Evolutionary conservation across 2,329 filamentous ascomycete genomes (phyloP), one percentile per base, ranked within the genome.

Genomic region (Dactylellina haptotyla): DNA sequence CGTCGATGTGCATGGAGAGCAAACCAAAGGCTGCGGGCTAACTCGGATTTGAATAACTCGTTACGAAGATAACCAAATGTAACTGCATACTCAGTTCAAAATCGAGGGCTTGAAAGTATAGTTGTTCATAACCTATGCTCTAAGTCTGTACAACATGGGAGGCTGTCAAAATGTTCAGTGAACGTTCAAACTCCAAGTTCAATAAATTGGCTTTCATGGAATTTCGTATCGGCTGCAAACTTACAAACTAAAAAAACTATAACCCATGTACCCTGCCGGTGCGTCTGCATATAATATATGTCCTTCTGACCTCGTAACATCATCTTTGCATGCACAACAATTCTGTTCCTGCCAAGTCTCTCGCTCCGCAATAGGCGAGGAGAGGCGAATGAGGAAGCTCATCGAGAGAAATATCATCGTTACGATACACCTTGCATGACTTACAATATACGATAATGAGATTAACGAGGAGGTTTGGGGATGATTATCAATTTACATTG

Each of bases 381-480:
- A 4, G 53, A 57, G 53, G 26, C 56, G 56, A 59, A 59, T 46
- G 5, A 46, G 56, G 56, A 59, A 59, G 56, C n/a, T 59, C 53
- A 30, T 10, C 4, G 53, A 6, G 18, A 41, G 12, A 41, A 39
- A 14, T 14, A 30, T 34, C 20, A 43, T 57, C 53, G 53, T 43
- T 16, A 57, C 53, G 53, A 43, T 43, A 5, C 23, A 28, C 9
- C 53, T 28, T 57, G 53, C 32, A 57, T 43, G 16, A 41, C n/a
- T n/a, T 16, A 57, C 30, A 16, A 30, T 30, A 16, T 50, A 6
- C 12, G 30, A 43, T 41, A 14, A 18, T 16, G 16, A 14, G 23
- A 43, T 28, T 39, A 3, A 57, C 20, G 16, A 9, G 9, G 18
- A 28, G 20, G 10, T 2, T 6, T 39, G 26, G 23, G 9, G 26